These are phyloP conservation scores for Geranomyces michiganensis DNA, from an alignment of 192 early-diverging fungal species.

Conservation along the genomic window DNA sequence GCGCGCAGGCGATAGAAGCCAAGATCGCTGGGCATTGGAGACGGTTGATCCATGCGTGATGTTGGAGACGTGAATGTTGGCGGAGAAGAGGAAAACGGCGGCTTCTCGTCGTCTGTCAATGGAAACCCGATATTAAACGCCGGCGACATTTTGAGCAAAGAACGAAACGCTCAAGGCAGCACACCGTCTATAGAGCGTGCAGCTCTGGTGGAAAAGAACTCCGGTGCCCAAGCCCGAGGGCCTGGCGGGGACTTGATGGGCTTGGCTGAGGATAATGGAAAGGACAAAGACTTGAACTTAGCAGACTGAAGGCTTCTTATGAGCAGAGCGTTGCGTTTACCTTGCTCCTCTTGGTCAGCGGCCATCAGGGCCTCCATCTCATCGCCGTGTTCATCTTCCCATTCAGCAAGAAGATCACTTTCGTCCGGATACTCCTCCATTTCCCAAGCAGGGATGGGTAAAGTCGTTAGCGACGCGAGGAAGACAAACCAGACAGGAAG, in stretches of 20 bases:
- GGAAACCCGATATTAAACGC: neutral
- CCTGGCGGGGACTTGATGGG: neutral
- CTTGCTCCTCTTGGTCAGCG: neutral
- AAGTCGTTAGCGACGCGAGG: too few species aligned
- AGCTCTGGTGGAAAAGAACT: neutral
- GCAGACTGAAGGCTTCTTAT: neutral
- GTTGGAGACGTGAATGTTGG: constrained; percentile 40
- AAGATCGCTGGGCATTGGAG: constrained; percentile 31
- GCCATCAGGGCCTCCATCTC: constrained; percentile 24
- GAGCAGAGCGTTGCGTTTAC: neutral
- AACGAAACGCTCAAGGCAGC: neutral
- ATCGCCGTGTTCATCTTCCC: constrained; percentile 30
- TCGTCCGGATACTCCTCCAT: constrained; percentile 6
- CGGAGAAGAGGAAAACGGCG: constrained; percentile 39
- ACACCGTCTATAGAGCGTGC: neutral
- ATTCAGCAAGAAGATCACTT: constrained; percentile 10
- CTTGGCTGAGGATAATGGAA: neutral
- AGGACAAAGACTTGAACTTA: neutral
- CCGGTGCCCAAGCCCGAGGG: neutral
- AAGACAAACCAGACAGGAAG: too few species aligned
- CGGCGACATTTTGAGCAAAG: neutral
- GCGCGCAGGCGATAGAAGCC: constrained; percentile 1
- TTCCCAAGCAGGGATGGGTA: neutral
- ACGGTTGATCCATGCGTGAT: constrained; percentile 29
- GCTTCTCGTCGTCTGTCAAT: constrained; percentile 3